These are phyloP conservation scores for Trichoderma koningii DNA, from an alignment of 2,329 filamentous ascomycete genomes.

Conservation along the genomic window DNA sequence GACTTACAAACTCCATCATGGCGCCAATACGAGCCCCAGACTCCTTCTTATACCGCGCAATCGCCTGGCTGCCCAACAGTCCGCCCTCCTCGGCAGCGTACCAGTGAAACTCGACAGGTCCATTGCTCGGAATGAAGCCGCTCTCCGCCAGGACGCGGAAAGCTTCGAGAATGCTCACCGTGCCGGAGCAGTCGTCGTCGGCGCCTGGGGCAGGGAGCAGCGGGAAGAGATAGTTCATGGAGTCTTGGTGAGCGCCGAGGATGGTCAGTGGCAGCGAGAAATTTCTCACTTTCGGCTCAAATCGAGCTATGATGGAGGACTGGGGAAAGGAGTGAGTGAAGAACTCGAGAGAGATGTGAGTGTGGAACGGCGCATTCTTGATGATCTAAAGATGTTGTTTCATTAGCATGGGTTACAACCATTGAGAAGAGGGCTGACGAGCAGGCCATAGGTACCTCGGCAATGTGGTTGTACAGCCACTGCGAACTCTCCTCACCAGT, in stretches of 20 bases:
- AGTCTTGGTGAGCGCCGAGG: conserved; percentile 72
- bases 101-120: conserved; percentile 73
- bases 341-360: conserved; percentile 36
- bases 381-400: conserved; percentile 34
- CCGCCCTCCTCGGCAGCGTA: conserved; percentile 79
- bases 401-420: background rate
- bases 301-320: conserved; percentile 69
- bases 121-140: conserved; percentile 39
- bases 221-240: conserved; percentile 71
- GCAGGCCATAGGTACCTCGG: conserved; percentile 34
- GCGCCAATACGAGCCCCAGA: conserved; percentile 65
- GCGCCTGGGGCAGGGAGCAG: conserved; percentile 70
- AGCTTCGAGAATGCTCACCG: conserved; percentile 73
- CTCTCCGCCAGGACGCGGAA: conserved; percentile 63
- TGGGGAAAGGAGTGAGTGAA: conserved; percentile 71
- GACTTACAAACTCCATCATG: conserved; percentile 63
- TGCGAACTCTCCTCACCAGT: conserved; percentile 22
- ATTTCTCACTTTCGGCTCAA: conserved; percentile 48
- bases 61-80: conserved; percentile 63
- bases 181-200: conserved; percentile 72
- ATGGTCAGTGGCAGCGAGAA: conserved; percentile 29
- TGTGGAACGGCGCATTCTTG: conserved; percentile 40
- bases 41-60: conserved; percentile 68
- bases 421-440: too few relatives aligned
- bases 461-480: conserved; percentile 29